These are phyloP conservation scores for Pseudonitzschia multiseries DNA, from an alignment of 108 stramenopile genomes.

Conservation along the genomic window DNA sequence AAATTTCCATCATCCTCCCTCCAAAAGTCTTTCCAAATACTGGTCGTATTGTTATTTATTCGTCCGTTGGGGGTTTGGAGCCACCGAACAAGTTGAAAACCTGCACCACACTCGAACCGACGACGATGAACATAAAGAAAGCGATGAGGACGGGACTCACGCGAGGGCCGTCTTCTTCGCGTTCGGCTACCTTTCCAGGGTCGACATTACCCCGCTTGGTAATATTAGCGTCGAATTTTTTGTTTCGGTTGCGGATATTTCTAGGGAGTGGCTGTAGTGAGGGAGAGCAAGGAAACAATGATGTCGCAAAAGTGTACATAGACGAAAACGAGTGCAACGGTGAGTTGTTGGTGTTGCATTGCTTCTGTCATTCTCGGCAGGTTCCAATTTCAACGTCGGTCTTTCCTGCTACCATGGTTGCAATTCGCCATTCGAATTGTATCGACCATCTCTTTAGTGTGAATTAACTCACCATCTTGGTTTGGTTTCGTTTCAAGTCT, in stretches of 20 bases:
- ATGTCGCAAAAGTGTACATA: neutral
- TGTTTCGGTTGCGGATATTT: conserved; percentile 70
- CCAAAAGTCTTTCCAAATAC: neutral
- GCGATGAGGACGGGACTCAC: conserved; percentile 57
- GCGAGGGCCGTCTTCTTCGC: conserved; percentile 53
- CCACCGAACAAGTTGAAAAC: conserved; percentile 68
- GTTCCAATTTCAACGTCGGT: too few relatives aligned
- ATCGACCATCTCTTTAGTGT: too few relatives aligned
- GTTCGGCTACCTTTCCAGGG: conserved; percentile 72
- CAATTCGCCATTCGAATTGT: too few relatives aligned
- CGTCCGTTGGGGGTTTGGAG: conserved; percentile 17
- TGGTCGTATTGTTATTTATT: neutral
- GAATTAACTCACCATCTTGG: too few relatives aligned
- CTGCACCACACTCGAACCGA: conserved; percentile 78
- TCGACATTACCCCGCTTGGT: conserved; percentile 81
- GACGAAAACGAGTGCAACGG: neutral
- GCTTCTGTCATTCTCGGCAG: too few relatives aligned
- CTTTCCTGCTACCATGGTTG: too few relatives aligned
- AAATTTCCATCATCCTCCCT: too few relatives aligned
- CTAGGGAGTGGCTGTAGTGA: conserved; percentile 67
- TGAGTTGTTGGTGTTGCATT: neutral
- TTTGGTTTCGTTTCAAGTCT: too few relatives aligned
- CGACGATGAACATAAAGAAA: conserved; percentile 79
- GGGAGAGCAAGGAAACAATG: neutral
- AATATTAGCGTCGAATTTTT: conserved; percentile 81